Conservation (phyloP, 2,329 filamentous ascomycete species). For the Fusarium albidum region DNA sequence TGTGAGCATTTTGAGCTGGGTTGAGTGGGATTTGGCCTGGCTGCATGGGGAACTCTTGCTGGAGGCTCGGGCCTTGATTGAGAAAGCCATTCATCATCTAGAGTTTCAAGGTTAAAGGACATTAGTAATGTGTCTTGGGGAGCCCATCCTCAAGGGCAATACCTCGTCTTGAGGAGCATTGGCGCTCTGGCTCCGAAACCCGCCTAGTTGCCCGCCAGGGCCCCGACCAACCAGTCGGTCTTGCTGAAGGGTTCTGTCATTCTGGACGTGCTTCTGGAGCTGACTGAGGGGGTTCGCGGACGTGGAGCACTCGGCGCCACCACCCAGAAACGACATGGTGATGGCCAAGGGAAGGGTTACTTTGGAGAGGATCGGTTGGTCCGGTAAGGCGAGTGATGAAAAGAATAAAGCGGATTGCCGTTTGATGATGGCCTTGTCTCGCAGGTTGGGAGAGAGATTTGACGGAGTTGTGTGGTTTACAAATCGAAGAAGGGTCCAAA, state of each 20-base stretch:
- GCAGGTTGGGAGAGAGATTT: conserved; percentile 1
- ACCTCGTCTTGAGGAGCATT: conserved; percentile 79
- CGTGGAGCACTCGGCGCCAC: conserved; percentile 95
- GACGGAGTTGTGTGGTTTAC: conserved; percentile 16
- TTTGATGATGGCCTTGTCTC: conserved; percentile 1
- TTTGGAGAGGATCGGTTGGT: conserved; percentile 14
- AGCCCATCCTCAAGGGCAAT: conserved; percentile 20
- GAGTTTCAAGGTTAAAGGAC: conserved; percentile 13
- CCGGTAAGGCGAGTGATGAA: background rate
- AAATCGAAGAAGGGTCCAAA: conserved; percentile 26
- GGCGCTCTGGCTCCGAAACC: conserved; percentile 77
- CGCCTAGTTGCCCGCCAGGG: conserved; percentile 74
- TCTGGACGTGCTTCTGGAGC: conserved; percentile 95
- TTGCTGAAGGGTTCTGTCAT: conserved; percentile 93
- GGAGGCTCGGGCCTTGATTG: conserved; percentile 73
- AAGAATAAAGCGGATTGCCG: background rate
- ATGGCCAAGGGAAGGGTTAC: conserved; percentile 13
- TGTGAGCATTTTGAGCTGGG: conserved; percentile 58
- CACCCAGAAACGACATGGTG: conserved; percentile 92
- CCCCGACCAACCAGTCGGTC: conserved; percentile 84
- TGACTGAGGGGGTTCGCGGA: conserved; percentile 95
- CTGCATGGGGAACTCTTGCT: conserved; percentile 63
- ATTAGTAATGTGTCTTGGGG: conserved; percentile 42
- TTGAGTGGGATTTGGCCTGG: conserved; percentile 58
- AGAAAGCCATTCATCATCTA: conserved; percentile 95